Conservation (phyloP, 1,284 basidiomycete species). For the Paramarasmius palmivorus region DNA sequence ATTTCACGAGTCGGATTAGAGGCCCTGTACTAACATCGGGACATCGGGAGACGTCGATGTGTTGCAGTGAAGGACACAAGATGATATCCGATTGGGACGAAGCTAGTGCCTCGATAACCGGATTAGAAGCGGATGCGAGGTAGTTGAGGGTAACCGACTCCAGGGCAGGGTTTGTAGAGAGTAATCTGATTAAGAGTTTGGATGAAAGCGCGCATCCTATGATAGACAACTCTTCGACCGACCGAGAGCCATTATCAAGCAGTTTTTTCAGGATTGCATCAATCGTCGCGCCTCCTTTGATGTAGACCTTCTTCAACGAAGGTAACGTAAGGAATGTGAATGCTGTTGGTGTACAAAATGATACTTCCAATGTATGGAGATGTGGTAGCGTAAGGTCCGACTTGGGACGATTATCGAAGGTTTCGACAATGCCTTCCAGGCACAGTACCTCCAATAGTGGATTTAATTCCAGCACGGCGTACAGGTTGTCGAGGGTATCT, state of each 20-base stretch:
- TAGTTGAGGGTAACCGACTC: slow-evolving; percentile 42
- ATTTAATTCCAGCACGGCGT: slow-evolving; percentile 27
- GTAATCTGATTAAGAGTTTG: slow-evolving; percentile 31
- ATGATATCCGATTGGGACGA: slow-evolving; percentile 20
- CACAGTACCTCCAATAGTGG: slow-evolving; percentile 31
- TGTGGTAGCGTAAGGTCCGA: slow-evolving; percentile 19
- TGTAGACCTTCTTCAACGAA: slow-evolving; percentile 16
- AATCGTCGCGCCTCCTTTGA: not conserved
- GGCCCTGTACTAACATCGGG: slow-evolving; percentile 53
- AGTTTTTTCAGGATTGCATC: slow-evolving; percentile 4
- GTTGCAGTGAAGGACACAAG: slow-evolving; percentile 53
- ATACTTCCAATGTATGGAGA: slow-evolving; percentile 25
- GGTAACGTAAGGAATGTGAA: slow-evolving; percentile 25
- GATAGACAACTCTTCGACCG: slow-evolving; percentile 32
- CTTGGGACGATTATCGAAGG: not conserved
- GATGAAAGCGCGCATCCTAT: slow-evolving; percentile 24
- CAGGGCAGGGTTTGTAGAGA: slow-evolving; percentile 39
- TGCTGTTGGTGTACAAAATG: slow-evolving; percentile 9
- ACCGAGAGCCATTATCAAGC: slow-evolving; percentile 4
- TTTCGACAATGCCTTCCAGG: slow-evolving; percentile 16
- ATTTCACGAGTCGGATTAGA: slow-evolving; percentile 55
- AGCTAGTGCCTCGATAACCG: slow-evolving; percentile 46
- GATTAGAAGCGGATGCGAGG: slow-evolving; percentile 33
- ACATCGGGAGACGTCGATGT: slow-evolving; percentile 58
- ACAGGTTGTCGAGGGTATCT: slow-evolving; percentile 13